phyloP scores from a whole-genome alignment of 768 basidiomycete genomes.

The Lanmaoa pseudosensibilis region DNA sequence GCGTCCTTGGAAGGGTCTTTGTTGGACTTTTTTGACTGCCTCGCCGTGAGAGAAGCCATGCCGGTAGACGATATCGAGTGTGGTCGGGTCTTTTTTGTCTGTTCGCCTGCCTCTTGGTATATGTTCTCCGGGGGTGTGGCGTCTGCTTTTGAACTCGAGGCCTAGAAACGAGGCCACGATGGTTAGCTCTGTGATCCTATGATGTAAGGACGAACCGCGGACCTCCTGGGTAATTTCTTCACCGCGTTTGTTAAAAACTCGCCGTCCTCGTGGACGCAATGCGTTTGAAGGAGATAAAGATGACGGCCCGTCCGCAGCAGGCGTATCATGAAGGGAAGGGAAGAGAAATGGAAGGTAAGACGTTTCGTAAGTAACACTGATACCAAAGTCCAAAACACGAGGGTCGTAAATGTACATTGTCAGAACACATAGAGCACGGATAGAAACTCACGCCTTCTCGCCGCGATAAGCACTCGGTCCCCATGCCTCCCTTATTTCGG shows the following conservation, averaged over 20 bases:
- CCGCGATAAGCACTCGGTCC: constrained; percentile 26
- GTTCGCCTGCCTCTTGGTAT: constrained; percentile 26
- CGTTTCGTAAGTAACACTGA: constrained; percentile 49
- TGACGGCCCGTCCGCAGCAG: constrained; percentile 23
- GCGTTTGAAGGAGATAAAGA: constrained; percentile 21
- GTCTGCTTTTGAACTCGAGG: constrained; percentile 14
- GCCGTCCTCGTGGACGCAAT: constrained; percentile 46
- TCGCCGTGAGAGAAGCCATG: constrained; percentile 5
- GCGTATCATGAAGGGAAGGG: constrained; percentile 34
- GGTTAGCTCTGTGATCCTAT: constrained; percentile 16
- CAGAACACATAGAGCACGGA: constrained; percentile 9
- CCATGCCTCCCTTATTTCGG: constrained; percentile 57
- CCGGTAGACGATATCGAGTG: constrained; percentile 26
- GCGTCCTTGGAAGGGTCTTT: constrained; percentile 39
- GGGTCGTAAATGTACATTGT: constrained; percentile 22
- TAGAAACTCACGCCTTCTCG: constrained; percentile 29
- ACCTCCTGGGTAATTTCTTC: constrained; percentile 40
- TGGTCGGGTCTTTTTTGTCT: constrained; percentile 14
- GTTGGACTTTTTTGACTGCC: constrained; percentile 17
- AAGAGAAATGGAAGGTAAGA: constrained; percentile 71
- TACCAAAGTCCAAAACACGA: constrained; percentile 9
- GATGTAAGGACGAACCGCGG: constrained; percentile 21
- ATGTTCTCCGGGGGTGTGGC: constrained; percentile 4
- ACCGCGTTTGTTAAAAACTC: constrained; percentile 52
- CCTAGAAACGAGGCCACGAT: constrained; percentile 19